These are phyloP conservation scores for Trypanosoma brucei DNA, from an alignment of 208 protist species.

Conservation along the genomic window DNA sequence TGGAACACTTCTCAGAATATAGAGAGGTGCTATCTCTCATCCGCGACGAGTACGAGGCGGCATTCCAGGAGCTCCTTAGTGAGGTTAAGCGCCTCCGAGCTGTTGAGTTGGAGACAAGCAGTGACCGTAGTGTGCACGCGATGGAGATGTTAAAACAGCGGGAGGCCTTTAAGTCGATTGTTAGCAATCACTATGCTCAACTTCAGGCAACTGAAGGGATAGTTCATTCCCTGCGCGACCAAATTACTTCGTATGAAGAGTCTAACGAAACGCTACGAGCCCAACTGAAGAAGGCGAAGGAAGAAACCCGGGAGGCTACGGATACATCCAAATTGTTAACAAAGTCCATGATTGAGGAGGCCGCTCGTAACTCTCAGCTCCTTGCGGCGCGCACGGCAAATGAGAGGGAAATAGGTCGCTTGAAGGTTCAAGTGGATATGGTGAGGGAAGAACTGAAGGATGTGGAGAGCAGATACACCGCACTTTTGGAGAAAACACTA, in stretches of 20 bases:
- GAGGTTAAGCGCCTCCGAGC: conserved; percentile 47
- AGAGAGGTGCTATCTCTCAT: conserved; percentile 64
- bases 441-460: conserved; percentile 63
- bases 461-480: conserved; percentile 43
- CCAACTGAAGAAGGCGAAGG: conserved; percentile 45
- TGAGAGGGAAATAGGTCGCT: conserved; percentile 55
- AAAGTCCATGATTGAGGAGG: conserved; percentile 71
- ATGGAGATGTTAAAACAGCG: conserved; percentile 78
- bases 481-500: conserved; percentile 12
- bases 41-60: conserved; percentile 81
- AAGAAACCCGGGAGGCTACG: conserved; percentile 54
- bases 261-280: conserved; percentile 43
- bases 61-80: conserved; percentile 42
- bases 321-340: conserved; percentile 64
- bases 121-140: conserved; percentile 56
- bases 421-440: conserved; percentile 56
- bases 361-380: conserved; percentile 42
- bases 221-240: conserved; percentile 66
- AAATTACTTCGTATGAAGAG: conserved; percentile 65
- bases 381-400: conserved; percentile 34
- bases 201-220: conserved; percentile 62
- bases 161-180: conserved; percentile 69
- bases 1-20: conserved; percentile 85
- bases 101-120: conserved; percentile 67
- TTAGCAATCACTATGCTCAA: conserved; percentile 84